Evolutionary conservation across 192 early-diverging fungal species (phyloP), one percentile per base, ranked within the genome.

Genomic region (Mortierella alpina): DNA sequence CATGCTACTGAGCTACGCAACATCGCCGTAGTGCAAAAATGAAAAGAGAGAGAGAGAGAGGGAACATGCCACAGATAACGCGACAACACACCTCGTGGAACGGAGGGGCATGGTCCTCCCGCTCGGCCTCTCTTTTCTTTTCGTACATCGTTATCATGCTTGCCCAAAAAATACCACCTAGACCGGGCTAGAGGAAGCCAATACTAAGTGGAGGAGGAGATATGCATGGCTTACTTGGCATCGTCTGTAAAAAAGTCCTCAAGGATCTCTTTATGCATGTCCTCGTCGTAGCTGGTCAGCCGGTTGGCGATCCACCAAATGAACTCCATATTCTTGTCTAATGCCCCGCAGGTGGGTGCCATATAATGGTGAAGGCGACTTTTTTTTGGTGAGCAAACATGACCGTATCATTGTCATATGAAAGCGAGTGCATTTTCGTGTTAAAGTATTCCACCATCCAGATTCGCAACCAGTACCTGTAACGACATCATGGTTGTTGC

Each of bases 191-290:
- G 31, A 31, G 31, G 31, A 31, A 31, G 31, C 31, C 31, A 31
- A 31, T 31, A 31, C 31, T 31, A 31, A 31, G 31, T 1, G 31
- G 31, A 31, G 31, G 31, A 31, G 31, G 31, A 31, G 31, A 31
- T 31, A 31, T 31, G 31, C 31, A 31, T 31, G 31, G 31, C 69
- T 65, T 72, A 76, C 45, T 62, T 63, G 17, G 86, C 88, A 49
- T 85, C 86, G 40, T 70, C 62, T 40, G 82, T 84, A 69, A 88
- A 89, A 49, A 86, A 89, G n/a, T 84, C 84, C 14, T 87, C 84
- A 2, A 89, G 63, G 18, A 89, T 82, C 5, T 81, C 68, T 45
- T 86, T 89, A 41, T 85, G 79, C 60, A 75, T 78, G 7, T 73
- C 70, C 20, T 82, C 79, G 50, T 86, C 83, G 18, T 87, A 89